Evolutionary conservation across 805 yeast genomes (phyloP), one percentile per base, ranked within the genome.

Genomic region (Yarrowia divulgata): DNA sequence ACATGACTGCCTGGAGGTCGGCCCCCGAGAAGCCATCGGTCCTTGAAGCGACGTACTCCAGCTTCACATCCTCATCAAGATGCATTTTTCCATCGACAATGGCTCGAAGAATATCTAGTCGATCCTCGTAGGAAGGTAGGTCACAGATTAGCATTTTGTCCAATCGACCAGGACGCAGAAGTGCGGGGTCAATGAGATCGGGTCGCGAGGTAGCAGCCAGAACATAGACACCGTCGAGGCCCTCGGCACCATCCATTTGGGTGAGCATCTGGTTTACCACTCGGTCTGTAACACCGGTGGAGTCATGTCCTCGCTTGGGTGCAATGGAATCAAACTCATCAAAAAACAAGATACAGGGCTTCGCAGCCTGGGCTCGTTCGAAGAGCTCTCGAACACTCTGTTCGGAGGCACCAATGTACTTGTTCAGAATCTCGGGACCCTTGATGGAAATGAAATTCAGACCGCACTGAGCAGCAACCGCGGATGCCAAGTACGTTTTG

Each of bases 201-300:
- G 99, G 99, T 74, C 99, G 84, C 74, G 95, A 88, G 0, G 98
- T 95, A 0, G 98, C 99, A 0, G 98, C 98, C 34, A 95, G 82
- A 0, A 95, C 97, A 76, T 95, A 94, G 1, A 95, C 98, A 3
- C 98, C 98, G 74, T 93, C 98, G 37, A 93, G 81, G 0, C 98
- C 98, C 78, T 95, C 98, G 0, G 98, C 98, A 80, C 99, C 99
- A 78, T 95, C 99, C 97, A 95, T 93, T 77, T 95, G 98, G 0
- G 99, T 95, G 74, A 95, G 84, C 87, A 95, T 86, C 77, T 95
- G 99, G 79, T 95, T 95, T 34, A 95, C 99, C 49, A 95, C 97
- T 74, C 99, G 85, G 77, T 95, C 99, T 2, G 98, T 95, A 4
- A 95, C 98, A 69, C 98, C 98, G 0, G 98, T 93, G 1, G 97